phyloP scores from a whole-genome alignment of 2,329 filamentous ascomycete genomes.

The Aspergillus calidoustus region DNA sequence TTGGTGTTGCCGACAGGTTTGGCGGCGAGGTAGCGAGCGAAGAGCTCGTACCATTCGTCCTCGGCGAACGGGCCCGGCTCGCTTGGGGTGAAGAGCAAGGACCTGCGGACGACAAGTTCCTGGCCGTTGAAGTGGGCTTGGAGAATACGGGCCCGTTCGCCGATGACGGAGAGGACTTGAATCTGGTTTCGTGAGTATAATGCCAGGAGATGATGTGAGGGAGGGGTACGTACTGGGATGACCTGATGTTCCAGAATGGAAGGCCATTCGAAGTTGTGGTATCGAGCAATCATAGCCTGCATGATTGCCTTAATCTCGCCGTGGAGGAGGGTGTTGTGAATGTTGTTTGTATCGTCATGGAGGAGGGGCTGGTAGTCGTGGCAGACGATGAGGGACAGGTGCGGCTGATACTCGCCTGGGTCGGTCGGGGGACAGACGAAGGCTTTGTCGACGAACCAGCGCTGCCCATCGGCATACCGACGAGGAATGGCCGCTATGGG shows the following conservation, averaged over 20 bases:
- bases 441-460: not conserved
- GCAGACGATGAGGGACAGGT: not conserved
- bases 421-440: not conserved
- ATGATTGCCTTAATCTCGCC: not conserved
- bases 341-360: not conserved
- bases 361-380: not conserved
- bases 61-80: not conserved
- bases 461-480: not conserved
- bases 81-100: not conserved
- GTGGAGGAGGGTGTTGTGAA: not conserved
- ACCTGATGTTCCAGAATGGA: not conserved
- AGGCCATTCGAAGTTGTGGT: not conserved
- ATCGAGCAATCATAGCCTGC: not conserved
- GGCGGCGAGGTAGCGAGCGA: not conserved
- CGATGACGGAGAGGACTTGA: not conserved
- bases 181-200: not conserved
- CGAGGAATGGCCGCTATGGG: not conserved
- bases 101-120: not conserved
- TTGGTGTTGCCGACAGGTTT: not conserved
- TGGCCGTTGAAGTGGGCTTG: not conserved
- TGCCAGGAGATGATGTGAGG: not conserved
- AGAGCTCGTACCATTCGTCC: not conserved
- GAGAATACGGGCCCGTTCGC: not conserved
- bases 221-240: not conserved
- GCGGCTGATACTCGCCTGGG: not conserved